Evolutionary conservation across 179 eudicot species (phyloP).

Genomic region (Beta macrorhiza): DNA sequence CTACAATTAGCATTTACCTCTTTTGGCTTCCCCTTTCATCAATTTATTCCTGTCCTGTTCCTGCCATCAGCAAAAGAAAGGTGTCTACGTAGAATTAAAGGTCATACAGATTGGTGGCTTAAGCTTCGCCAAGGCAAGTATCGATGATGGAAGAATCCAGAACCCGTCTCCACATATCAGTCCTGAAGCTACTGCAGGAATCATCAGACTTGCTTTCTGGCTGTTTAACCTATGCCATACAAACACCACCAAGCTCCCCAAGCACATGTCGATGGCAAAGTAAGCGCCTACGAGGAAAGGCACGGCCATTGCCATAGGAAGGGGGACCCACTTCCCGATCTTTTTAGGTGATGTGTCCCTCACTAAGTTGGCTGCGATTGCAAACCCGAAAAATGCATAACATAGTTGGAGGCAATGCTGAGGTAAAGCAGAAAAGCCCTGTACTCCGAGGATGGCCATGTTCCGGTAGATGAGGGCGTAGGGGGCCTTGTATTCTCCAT

Average conservation of each 20-base stretch:
- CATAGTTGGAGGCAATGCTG: conserved; percentile 72
- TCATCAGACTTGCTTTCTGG: conserved; percentile 54
- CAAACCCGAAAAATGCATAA: conserved; percentile 60
- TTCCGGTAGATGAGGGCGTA: conserved; percentile 66
- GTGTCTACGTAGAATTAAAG: conserved; percentile 30
- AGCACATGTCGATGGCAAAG: conserved; percentile 85
- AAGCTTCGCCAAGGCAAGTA: conserved; percentile 58
- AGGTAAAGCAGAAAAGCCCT: conserved; percentile 82
- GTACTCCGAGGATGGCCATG: conserved; percentile 77
- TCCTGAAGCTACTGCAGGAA: conserved; percentile 90
- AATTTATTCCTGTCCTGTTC: neutral
- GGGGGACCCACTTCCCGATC: conserved; percentile 56
- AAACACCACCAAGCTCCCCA: conserved; percentile 66
- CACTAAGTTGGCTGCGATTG: conserved; percentile 47
- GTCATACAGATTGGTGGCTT: conserved; percentile 78
- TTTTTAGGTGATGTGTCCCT: conserved; percentile 49
- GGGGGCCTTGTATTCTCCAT: conserved; percentile 76
- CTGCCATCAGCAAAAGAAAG: neutral
- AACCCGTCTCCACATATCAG: conserved; percentile 85
- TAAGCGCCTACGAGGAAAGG: conserved; percentile 74
- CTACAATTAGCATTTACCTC: neutral
- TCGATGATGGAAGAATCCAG: conserved; percentile 71
- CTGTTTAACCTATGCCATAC: conserved; percentile 56
- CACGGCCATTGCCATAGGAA: conserved; percentile 95
- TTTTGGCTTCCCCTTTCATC: neutral